A percentile compares a stretch with the other conserved stretches of the same genome.
These are phyloP conservation scores for Tolypocladium inflatum DNA, from an alignment of 2,329 filamentous ascomycete species.

Conservation along the genomic window DNA sequence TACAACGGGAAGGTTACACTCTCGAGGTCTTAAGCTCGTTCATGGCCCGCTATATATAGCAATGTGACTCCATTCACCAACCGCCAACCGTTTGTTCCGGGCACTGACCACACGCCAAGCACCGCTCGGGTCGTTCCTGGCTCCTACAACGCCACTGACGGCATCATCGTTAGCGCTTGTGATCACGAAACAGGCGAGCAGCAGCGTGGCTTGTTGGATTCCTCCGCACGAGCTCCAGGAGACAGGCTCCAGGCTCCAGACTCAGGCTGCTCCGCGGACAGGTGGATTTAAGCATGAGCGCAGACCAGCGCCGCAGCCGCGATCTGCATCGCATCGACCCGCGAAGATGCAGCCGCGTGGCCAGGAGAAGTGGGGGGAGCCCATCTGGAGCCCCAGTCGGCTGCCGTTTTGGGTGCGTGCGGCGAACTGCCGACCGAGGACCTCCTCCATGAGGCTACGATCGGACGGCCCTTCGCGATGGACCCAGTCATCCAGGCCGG, in stretches of 20 bases:
- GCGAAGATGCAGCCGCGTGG: background rate
- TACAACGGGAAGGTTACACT: background rate
- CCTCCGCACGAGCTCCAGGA: too few species aligned
- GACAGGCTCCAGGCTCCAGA: too few species aligned
- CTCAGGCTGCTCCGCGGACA: background rate
- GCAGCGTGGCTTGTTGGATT: background rate
- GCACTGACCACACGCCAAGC: background rate
- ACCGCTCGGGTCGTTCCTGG: background rate
- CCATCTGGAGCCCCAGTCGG: background rate
- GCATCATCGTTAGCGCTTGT: too few species aligned
- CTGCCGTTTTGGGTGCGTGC: background rate
- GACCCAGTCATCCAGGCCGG: background rate
- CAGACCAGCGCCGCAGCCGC: background rate
- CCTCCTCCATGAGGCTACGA: background rate
- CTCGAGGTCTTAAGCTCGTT: background rate
- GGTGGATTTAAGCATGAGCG: background rate
- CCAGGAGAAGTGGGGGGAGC: background rate
- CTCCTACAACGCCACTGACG: too few species aligned
- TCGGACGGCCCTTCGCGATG: background rate
- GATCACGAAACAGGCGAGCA: too few species aligned
- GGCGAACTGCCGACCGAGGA: background rate
- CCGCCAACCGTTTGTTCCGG: too few species aligned
- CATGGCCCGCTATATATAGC: background rate
- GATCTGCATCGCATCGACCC: background rate
- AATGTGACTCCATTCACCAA: background rate